Evolutionary conservation across 805 yeast species (phyloP), one percentile per base, ranked within the genome.

Genomic region (Wickerhamiella cacticola): DNA sequence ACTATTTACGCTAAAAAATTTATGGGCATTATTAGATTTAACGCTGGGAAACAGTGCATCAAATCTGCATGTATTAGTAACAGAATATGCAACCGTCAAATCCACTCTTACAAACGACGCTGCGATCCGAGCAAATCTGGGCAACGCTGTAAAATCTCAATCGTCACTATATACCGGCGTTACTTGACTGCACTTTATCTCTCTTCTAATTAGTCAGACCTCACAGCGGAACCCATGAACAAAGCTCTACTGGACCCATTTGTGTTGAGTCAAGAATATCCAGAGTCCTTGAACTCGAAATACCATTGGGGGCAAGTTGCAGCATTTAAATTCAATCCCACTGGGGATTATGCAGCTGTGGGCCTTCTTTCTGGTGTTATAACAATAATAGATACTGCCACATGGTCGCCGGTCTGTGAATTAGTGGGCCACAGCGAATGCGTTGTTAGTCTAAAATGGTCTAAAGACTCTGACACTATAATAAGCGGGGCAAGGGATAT

Each of bases 211-310:
- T n/a, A n/a, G n/a, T n/a, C n/a, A 9, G 15, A 5, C 9, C 34
- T 9, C n/a, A n/a, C n/a, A 9, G 34, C 15, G 15, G 36, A 18
- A 15, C 16, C n/a, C 36, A 84, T 84, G 92, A 88, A 88, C 62
- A 68, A 87, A 28, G 71, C 92, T 8, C 70, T 89, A 21, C 75
- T 84, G 53, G 97, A 88, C 63, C 96, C 96, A 2, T 85, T 86
- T 62, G 78, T 89, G 1, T 87, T 89, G 19, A 80, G 94, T 18
- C 86, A 85, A 58, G 97, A 88, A 59, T 88, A 75, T 57, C 97
- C 97, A 0, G 95, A 88, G 52, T 73, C 80, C 1, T 72, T 85
- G n/a, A 74, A 82, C 1, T 78, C 78, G 51, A 78, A 88, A 0
- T 65, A 86, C 10, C 48, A 56, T 44, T 60, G 59, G 55, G 67